Base-by-base conservation (phyloP, 1,284 basidiomycete species). In the Rhizoctonia solani region DNA sequence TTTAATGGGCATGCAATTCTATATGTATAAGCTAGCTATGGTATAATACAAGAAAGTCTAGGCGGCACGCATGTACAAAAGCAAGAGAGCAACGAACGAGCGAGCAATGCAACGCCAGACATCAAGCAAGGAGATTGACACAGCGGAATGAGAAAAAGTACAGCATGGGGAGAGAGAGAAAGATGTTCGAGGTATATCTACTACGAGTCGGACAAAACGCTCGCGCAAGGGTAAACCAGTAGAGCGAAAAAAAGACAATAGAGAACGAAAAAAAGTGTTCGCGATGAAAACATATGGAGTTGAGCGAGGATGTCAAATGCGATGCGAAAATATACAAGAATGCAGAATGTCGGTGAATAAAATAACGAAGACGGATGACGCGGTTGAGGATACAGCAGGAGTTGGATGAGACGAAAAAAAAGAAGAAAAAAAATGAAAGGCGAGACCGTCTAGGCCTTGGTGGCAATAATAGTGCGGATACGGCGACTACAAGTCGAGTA, bases 291-390 rank as follows among this genome's bases (percentile, higher is more conserved):
- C 41, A 44, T 44, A 44, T 8, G 9, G 19, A 44, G 41, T n/a
- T 21, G 19, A 8, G 37, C 5, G 14, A 16, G 4, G 41, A 21
- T 21, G 41, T 5, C 4, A 44, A 49, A 42, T 50, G 49, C 29
- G 23, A 61, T 32, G 21, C 46, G n/a, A 42, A 63, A 34, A 61
- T 61, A 44, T 61, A 61, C 56, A 61, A 30, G 29, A 58, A 58
- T 46, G 42, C 55, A 32, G 19, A 32, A 37, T 27, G 44, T 32
- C 21, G 37, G 42, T 49, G 30, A 30, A 44, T 34, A 44, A 61
- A 29, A 39, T 50, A 30, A 14, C 23, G 25, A 37, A 30, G 42
- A 4, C n/a, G 14, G 21, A 6, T 27, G 50, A 53, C 32, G 47
- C 6, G 32, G 4, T 34, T 4, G 41, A 8, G 21, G 32, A 46